A percentile compares a stretch with the other conserved stretches of the same genome.
phyloP scores from a whole-genome alignment of 768 basidiomycete genomes.

The Tulasnella sp. region DNA sequence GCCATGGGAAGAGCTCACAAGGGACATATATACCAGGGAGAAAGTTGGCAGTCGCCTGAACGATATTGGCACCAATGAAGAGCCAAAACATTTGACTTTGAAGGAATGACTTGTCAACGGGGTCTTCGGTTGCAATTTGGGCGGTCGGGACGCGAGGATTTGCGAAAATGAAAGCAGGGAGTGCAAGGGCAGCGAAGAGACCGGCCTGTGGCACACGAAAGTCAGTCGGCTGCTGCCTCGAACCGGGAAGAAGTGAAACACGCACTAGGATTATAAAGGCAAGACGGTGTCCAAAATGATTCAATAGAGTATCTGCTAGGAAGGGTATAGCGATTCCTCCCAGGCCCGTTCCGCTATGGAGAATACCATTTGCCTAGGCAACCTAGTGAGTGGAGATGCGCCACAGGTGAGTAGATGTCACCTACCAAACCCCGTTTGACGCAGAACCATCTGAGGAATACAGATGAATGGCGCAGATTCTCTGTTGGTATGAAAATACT shows the following conservation, averaged over 20 bases:
- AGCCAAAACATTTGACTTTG: slow-evolving; percentile 11
- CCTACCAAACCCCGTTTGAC: slow-evolving; percentile 10
- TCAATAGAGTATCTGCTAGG: slow-evolving; percentile 1
- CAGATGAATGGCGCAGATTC: background rate
- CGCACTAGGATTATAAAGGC: slow-evolving; percentile 3
- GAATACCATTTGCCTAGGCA: slow-evolving; percentile 11
- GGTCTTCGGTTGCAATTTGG: background rate
- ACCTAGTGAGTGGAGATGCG: background rate
- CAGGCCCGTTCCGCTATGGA: slow-evolving; percentile 5
- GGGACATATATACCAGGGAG: slow-evolving; percentile 13
- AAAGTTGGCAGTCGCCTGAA: slow-evolving; percentile 13
- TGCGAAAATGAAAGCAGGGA: slow-evolving; percentile 9
- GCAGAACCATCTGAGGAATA: slow-evolving; percentile 4
- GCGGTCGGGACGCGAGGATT: slow-evolving; percentile 11
- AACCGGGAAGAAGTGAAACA: background rate
- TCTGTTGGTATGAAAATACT: background rate
- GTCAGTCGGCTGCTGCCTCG: too few relatives aligned
- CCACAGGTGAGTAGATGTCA: background rate
- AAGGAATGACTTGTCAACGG: slow-evolving; percentile 4
- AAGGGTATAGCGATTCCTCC: slow-evolving; percentile 10
- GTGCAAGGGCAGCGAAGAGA: slow-evolving; percentile 1
- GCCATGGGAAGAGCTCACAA: background rate
- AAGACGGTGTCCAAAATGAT: background rate
- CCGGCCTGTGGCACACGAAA: too few relatives aligned
- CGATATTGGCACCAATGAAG: slow-evolving; percentile 7